These are phyloP conservation scores for Podospora sp. DNA, from an alignment of 495 filamentous ascomycete species.

Conservation along the genomic window DNA sequence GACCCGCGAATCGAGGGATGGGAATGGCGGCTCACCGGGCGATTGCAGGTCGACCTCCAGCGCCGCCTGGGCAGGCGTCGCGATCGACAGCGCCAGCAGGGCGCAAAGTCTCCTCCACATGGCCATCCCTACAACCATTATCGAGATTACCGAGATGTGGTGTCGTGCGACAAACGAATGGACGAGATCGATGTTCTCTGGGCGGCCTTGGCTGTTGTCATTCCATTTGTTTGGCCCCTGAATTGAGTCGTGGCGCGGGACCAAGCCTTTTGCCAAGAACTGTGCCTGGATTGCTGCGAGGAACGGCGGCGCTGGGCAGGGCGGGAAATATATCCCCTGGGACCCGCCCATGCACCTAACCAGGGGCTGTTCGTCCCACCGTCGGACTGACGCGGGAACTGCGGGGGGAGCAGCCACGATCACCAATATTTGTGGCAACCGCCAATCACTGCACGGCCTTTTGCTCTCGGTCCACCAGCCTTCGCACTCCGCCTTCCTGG, in stretches of 20 bases:
- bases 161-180: neutral
- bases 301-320: neutral
- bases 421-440: neutral
- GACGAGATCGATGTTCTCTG: neutral
- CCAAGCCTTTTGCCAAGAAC: neutral
- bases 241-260: neutral
- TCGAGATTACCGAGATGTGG: neutral
- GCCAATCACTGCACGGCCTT: neutral
- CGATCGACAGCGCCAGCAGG: slow-evolving; percentile 18
- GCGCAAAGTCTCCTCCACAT: slow-evolving; percentile 8
- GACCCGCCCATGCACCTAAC: neutral
- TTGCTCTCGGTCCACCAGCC: no score
- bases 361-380: neutral
- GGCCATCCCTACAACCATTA: neutral
- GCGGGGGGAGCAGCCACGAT: neutral
- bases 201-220: slow-evolving; percentile 7
- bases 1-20: neutral
- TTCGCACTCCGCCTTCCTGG: no score
- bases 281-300: neutral
- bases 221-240: neutral
- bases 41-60: slow-evolving; percentile 29
- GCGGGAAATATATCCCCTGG: slow-evolving; percentile 1
- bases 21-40: slow-evolving; percentile 15
- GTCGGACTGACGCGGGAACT: neutral
- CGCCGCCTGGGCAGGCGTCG: slow-evolving; percentile 13